phyloP scores from a whole-genome alignment of 2,329 filamentous ascomycete genomes.

The Podosphaera fusca region DNA sequence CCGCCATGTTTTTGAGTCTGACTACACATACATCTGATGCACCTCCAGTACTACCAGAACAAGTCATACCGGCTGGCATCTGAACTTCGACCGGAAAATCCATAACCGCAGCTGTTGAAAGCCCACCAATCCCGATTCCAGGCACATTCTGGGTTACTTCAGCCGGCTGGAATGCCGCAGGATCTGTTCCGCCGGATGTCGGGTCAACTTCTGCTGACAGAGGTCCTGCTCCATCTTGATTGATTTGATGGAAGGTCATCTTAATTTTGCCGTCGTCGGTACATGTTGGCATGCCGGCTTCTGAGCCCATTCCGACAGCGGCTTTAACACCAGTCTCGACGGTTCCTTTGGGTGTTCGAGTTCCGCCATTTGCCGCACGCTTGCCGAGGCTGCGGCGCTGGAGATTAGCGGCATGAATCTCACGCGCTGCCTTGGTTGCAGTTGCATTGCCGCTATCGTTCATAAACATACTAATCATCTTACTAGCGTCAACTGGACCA shows the following conservation, averaged over 20 bases:
- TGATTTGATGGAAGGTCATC: slow-evolving; percentile 46
- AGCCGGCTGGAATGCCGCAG: slow-evolving; percentile 32
- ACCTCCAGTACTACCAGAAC: slow-evolving; percentile 32
- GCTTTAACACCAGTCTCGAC: too few species aligned
- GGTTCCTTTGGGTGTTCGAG: neutral
- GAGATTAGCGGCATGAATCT: slow-evolving; percentile 22
- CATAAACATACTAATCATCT: slow-evolving; percentile 38
- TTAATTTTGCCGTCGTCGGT: slow-evolving; percentile 34
- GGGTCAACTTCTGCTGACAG: slow-evolving; percentile 27
- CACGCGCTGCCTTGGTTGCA: slow-evolving; percentile 33
- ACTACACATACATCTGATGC: slow-evolving; percentile 40
- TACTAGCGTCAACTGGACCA: slow-evolving; percentile 32
- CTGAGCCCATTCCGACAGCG: slow-evolving; percentile 21
- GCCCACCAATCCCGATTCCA: slow-evolving; percentile 19
- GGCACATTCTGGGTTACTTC: slow-evolving; percentile 24
- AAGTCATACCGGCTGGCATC: slow-evolving; percentile 24
- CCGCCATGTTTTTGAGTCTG: slow-evolving; percentile 35
- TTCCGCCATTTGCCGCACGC: neutral
- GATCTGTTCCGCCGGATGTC: slow-evolving; percentile 12
- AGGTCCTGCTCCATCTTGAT: slow-evolving; percentile 48
- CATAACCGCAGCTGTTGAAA: slow-evolving; percentile 23
- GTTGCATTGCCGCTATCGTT: slow-evolving; percentile 19
- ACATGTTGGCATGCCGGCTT: slow-evolving; percentile 29
- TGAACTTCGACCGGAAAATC: slow-evolving; percentile 24
- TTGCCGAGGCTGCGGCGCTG: slow-evolving; percentile 19